Conservation (phyloP, 1,139 yeast genomes). For the Yamadazyma sp. region DNA sequence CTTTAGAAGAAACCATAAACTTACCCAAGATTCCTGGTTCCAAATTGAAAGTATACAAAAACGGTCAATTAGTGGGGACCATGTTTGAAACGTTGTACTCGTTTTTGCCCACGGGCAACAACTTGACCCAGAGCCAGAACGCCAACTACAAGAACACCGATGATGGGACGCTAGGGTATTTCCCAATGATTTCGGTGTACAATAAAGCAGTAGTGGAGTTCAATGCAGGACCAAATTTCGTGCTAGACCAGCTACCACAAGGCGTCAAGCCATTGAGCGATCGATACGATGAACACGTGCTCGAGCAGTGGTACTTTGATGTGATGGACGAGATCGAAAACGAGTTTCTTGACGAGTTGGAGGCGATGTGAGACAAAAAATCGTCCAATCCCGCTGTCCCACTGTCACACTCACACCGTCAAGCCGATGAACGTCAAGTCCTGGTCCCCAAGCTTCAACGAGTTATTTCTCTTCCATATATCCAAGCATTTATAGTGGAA, state of each 20-base stretch:
- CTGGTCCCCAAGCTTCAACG: slow-evolving; percentile 3
- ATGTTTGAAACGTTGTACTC: slow-evolving; percentile 71
- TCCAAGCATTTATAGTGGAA: slow-evolving; percentile 55
- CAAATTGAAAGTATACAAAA: slow-evolving; percentile 65
- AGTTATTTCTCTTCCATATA: slow-evolving; percentile 26
- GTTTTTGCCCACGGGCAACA: slow-evolving; percentile 57
- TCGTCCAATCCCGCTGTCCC: too few relatives aligned
- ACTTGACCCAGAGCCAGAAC: slow-evolving; percentile 45
- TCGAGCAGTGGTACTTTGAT: slow-evolving; percentile 85
- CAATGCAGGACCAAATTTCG: slow-evolving; percentile 69
- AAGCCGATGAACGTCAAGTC: slow-evolving; percentile 4
- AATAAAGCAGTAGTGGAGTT: slow-evolving; percentile 75
- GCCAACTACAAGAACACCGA: slow-evolving; percentile 55
- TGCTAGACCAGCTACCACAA: slow-evolving; percentile 38
- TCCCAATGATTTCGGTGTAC: slow-evolving; percentile 84
- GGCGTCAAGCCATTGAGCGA: slow-evolving; percentile 52
- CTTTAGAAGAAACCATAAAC: slow-evolving; percentile 28
- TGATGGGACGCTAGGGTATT: slow-evolving; percentile 87
- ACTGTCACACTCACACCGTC: neutral
- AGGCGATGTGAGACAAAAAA: slow-evolving; percentile 14
- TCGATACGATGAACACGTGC: slow-evolving; percentile 66
- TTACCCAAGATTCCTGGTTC: slow-evolving; percentile 56
- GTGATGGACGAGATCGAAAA: slow-evolving; percentile 82
- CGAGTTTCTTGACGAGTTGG: slow-evolving; percentile 50
- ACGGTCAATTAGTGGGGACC: slow-evolving; percentile 67